phyloP scores from a whole-genome alignment of 345 rosid genomes.

The Jatropha curcas region DNA sequence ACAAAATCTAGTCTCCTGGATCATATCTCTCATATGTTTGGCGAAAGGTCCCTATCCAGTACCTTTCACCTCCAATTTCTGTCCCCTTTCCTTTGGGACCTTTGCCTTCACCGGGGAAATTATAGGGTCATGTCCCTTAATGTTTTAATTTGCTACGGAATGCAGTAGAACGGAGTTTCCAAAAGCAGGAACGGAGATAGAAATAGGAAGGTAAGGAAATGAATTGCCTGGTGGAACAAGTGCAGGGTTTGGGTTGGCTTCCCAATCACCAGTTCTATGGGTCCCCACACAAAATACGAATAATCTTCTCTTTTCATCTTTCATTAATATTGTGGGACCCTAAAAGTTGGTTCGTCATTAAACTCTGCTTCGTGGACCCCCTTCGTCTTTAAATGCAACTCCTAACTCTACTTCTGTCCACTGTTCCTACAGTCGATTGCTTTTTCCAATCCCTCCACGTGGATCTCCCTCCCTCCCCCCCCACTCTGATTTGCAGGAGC shows the following conservation, averaged over 20 bases:
- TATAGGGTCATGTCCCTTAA: background rate
- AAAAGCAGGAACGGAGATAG: background rate
- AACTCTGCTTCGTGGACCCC: conserved; percentile 12
- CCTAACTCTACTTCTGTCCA: background rate
- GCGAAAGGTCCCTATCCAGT: conserved; percentile 16
- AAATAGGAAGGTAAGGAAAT: background rate
- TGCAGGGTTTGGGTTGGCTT: conserved; percentile 21
- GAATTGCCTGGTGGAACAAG: conserved; percentile 18
- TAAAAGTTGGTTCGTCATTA: background rate
- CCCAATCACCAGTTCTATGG: conserved; percentile 16
- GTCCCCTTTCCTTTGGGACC: background rate
- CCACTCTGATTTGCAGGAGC: no score
- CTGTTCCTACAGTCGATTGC: conserved; percentile 2
- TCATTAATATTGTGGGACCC: background rate
- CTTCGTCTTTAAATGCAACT: conserved; percentile 20
- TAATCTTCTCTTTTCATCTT: background rate
- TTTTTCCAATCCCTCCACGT: conserved; percentile 25
- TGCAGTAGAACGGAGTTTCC: background rate
- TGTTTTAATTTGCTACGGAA: no score
- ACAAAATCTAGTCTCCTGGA: background rate
- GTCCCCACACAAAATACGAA: conserved; percentile 8
- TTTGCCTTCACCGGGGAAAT: no score
- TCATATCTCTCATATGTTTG: background rate
- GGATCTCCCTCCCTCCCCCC: conserved; percentile 4
- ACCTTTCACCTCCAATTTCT: background rate